A percentile compares a stretch with the other conserved stretches of the same genome.
Evolutionary conservation across 805 yeast species (phyloP).

Genomic region (Metschnikowia cerradonensis): DNA sequence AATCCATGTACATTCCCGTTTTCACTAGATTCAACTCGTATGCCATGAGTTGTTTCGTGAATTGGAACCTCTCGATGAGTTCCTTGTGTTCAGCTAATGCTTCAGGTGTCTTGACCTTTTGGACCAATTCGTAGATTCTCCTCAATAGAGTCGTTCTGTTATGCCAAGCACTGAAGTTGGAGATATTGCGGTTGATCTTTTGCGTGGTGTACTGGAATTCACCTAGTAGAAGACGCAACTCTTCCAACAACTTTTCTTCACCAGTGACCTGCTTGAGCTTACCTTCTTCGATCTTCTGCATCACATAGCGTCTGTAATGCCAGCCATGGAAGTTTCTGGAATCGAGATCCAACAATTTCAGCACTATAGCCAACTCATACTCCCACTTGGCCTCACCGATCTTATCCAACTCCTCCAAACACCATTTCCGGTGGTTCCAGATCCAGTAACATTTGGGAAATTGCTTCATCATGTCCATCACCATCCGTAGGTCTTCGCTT

Average conservation of each 20-base stretch:
- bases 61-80: slow-evolving; percentile 23
- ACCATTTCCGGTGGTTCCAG: slow-evolving; percentile 92
- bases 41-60: slow-evolving; percentile 35
- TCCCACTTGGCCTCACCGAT: slow-evolving; percentile 59
- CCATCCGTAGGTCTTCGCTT: slow-evolving; percentile 57
- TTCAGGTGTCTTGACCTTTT: background rate
- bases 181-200: slow-evolving; percentile 76
- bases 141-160: slow-evolving; percentile 72
- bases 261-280: background rate
- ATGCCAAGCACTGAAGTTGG: slow-evolving; percentile 96
- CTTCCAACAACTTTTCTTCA: background rate
- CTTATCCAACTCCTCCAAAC: slow-evolving; percentile 43
- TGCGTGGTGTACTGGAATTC: slow-evolving; percentile 77
- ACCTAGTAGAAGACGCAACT: slow-evolving; percentile 17
- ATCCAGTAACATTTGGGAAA: slow-evolving; percentile 95
- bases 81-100: slow-evolving; percentile 2
- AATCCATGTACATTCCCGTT: slow-evolving; percentile 87
- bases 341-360: slow-evolving; percentile 64
- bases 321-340: slow-evolving; percentile 92
- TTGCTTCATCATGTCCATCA: slow-evolving; percentile 52
- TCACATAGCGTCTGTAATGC: slow-evolving; percentile 82
- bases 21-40: slow-evolving; percentile 66
- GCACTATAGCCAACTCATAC: slow-evolving; percentile 66
- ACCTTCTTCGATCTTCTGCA: slow-evolving; percentile 35
- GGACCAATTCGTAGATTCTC: slow-evolving; percentile 33